Base-by-base conservation (phyloP, 768 basidiomycete genomes). In the Trametes meyenii region DNA sequence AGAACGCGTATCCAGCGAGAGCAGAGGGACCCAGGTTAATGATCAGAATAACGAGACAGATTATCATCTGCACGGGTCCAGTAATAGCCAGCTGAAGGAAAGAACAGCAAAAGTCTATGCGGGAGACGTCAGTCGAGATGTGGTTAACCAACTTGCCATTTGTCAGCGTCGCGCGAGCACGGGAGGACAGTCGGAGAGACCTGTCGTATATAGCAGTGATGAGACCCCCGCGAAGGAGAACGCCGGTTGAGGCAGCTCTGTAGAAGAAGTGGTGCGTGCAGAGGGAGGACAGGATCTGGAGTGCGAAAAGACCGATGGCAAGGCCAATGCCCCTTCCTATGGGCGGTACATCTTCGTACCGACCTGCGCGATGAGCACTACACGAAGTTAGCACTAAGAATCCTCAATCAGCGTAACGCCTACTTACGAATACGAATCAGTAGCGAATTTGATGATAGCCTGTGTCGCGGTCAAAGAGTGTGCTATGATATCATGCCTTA, bases 101-200 rank as follows among this genome's bases (percentile, higher is more conserved):
- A 19, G 87, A 80, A 67, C 84, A 80, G 67, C 88, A 89, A 67
- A 94, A 97, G 71, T 98, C 94, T 70, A 98, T 91, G 21, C 95
- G 84, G 29, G 90, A 94, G 21, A 96, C 86, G 70, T 95, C 94
- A 0, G 91, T 93, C 5, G 92, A 94, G 62, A 98, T 96, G 75
- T 96, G 94, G 66, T 94, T 96, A 64, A 97, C 89, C 12, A 97
- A 83, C 70, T 90, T 90, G 21, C 94, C 96, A 68, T 93, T 97
- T 1, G 91, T 85, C 44, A 96, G 81, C 10, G 84, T 86, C 1
- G 87, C 86, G 7, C 96, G 84, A 6, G 93, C 85, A 43, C 92
- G 87, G 17, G 90, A 83, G 2, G 90, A 89, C 35, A 98, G 81
- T 26, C 78, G 82, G 23, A 97, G 79, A 1, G 89, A 87, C 44